A percentile compares a stretch with the other conserved stretches of the same genome.
Conservation (phyloP, 805 yeast species). For the Starmerella davenportii region DNA sequence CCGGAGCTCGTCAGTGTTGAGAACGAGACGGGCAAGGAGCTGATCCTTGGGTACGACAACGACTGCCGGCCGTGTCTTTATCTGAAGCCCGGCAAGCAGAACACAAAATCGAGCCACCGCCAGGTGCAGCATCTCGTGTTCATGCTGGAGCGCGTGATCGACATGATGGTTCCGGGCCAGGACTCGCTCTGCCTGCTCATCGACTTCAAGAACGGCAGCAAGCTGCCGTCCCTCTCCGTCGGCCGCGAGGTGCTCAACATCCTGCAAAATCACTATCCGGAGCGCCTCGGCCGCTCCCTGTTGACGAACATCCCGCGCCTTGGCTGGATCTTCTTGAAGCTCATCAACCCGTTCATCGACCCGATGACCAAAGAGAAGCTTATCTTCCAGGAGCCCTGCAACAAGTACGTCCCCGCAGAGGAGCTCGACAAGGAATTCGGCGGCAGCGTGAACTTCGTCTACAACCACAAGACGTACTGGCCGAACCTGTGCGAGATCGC, state of each 20-base stretch:
- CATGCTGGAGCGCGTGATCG: conserved; percentile 81
- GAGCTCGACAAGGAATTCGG: conserved; percentile 76
- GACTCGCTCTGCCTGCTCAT: conserved; percentile 81
- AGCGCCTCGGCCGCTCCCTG: conserved; percentile 81
- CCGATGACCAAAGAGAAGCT: conserved; percentile 87
- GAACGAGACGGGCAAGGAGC: conserved; percentile 82
- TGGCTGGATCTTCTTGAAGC: conserved; percentile 79
- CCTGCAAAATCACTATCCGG: conserved; percentile 94
- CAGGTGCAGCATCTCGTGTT: conserved; percentile 94
- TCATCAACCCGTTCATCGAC: conserved; percentile 90
- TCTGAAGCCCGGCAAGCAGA: conserved; percentile 86
- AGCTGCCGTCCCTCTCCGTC: conserved; percentile 71
- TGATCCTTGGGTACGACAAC: conserved; percentile 77
- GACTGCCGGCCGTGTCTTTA: conserved; percentile 84
- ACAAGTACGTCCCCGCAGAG: conserved; percentile 57
- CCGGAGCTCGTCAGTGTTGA: conserved; percentile 33
- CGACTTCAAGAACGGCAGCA: conserved; percentile 69
- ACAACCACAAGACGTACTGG: conserved; percentile 69
- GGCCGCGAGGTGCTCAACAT: conserved; percentile 88
- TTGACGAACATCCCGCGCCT: conserved; percentile 85
- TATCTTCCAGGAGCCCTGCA: conserved; percentile 78
- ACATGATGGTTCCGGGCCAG: conserved; percentile 92
- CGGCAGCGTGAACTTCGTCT: conserved; percentile 70
- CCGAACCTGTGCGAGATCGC: conserved; percentile 47
- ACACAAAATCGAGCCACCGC: conserved; percentile 71